phyloP scores from a whole-genome alignment of 2,329 filamentous ascomycete species.

The Colletotrichum spinosum region DNA sequence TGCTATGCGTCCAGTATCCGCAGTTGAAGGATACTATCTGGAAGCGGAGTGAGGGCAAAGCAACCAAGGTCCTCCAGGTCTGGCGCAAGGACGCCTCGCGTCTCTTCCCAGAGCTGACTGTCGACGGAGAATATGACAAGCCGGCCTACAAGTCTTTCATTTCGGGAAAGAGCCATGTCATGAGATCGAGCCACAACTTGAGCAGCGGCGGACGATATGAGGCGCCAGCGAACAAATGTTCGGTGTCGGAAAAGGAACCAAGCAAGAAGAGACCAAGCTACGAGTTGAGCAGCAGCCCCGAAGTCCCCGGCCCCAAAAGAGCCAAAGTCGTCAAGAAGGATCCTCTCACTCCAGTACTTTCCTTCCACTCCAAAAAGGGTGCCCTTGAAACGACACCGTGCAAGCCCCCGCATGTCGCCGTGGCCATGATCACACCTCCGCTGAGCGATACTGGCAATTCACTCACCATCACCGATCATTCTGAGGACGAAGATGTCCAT shows the following conservation, averaged over 20 bases:
- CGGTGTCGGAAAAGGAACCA: no score
- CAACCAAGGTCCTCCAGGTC: slow-evolving; percentile 2
- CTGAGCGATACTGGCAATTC: neutral
- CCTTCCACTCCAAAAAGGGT: no score
- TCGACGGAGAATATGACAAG: neutral
- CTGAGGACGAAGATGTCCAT: neutral
- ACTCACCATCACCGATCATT: neutral
- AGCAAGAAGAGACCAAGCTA: no score
- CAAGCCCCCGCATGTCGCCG: neutral
- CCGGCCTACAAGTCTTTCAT: neutral
- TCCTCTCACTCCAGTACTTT: no score
- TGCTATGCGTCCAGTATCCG: slow-evolving; percentile 8
- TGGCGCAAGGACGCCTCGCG: slow-evolving; percentile 27
- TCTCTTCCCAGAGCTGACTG: slow-evolving; percentile 5
- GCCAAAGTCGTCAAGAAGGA: no score
- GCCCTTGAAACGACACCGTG: neutral
- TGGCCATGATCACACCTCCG: slow-evolving; percentile 11
- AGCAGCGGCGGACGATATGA: no score
- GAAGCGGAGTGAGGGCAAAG: neutral
- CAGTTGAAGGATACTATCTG: neutral
- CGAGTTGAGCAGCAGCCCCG: no score
- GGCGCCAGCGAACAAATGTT: no score
- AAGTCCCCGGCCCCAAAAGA: no score
- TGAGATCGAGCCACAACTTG: slow-evolving; percentile 1
- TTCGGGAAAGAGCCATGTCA: neutral